Evolutionary conservation across 2,329 filamentous ascomycete genomes (phyloP).

Genomic region (Aspergillus quadricinctus): DNA sequence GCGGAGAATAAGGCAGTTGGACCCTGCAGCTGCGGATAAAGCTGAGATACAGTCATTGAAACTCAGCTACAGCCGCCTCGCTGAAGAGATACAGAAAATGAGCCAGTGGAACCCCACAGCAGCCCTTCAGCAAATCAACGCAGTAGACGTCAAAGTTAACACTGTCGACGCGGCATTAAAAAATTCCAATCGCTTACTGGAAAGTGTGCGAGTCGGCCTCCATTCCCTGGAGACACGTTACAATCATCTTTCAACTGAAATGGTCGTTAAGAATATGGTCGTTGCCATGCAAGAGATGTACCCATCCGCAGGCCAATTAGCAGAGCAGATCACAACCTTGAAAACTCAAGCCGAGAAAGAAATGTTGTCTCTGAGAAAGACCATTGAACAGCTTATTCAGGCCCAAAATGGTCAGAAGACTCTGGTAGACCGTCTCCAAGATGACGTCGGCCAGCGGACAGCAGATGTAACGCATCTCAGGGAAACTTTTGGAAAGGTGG

Average conservation of each 20-base stretch:
- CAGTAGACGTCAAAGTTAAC: not conserved
- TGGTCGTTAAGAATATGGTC: conserved; percentile 33
- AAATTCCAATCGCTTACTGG: conserved; percentile 3
- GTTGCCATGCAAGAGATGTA: conserved; percentile 33
- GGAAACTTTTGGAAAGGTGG: not conserved
- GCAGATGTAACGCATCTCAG: not conserved
- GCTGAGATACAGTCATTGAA: not conserved
- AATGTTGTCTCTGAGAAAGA: not conserved
- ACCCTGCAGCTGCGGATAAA: not conserved
- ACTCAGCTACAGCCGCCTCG: not conserved
- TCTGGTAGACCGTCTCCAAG: not conserved
- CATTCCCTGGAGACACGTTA: conserved; percentile 46
- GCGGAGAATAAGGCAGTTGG: not conserved
- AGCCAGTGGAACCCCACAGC: not conserved
- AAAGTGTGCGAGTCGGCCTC: conserved; percentile 20
- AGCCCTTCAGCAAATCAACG: conserved; percentile 2
- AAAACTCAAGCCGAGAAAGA: conserved; percentile 11
- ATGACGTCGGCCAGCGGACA: not conserved
- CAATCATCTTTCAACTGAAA: conserved; percentile 44
- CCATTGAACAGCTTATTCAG: conserved; percentile 7
- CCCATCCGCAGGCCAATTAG: conserved; percentile 23
- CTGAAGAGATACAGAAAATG: not conserved
- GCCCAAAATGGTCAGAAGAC: not conserved
- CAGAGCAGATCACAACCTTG: conserved; percentile 18
- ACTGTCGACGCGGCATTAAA: conserved; percentile 2